Evolutionary conservation across 139 green algal species (phyloP).

Genomic region (Coelastrella sp.): DNA sequence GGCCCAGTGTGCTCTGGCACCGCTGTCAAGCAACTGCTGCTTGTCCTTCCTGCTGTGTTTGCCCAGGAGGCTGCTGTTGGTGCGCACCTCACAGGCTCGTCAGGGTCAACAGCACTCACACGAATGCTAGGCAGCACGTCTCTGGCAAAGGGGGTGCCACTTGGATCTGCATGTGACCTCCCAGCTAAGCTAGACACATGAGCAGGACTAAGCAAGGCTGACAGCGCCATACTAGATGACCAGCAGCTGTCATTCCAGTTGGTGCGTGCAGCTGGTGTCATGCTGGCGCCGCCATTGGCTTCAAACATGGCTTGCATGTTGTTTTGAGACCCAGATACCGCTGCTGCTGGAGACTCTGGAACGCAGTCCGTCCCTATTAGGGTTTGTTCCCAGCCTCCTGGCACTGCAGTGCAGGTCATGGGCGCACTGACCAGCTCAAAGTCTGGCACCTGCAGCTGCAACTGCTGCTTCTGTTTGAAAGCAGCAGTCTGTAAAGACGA

Average conservation of each 20-base stretch:
- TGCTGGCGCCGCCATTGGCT: too few species aligned
- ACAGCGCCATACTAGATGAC: not conserved
- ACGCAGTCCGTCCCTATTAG: constrained; percentile 25
- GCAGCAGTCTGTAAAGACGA: not conserved
- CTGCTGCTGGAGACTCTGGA: constrained; percentile 24
- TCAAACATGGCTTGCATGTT: not conserved
- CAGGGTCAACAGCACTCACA: too few species aligned
- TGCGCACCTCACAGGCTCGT: not conserved
- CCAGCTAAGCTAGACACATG: not conserved
- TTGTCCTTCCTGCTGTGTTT: too few species aligned
- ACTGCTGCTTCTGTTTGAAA: constrained; percentile 22
- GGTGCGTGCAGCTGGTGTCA: not conserved
- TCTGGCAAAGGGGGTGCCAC: not conserved
- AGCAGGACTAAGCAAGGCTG: constrained; percentile 25
- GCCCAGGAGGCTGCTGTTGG: constrained; percentile 14
- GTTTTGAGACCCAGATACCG: not conserved
- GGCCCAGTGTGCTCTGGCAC: too few species aligned
- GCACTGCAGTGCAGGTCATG: not conserved
- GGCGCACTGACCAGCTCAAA: not conserved
- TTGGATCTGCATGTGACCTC: not conserved
- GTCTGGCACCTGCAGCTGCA: constrained; percentile 19
- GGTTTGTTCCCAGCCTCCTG: too few species aligned
- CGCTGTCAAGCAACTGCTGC: too few species aligned
- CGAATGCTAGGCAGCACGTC: not conserved
- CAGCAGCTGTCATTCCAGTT: not conserved